phyloP scores from a whole-genome alignment of 1,284 basidiomycete species.

The Gymnopus androsaceus region DNA sequence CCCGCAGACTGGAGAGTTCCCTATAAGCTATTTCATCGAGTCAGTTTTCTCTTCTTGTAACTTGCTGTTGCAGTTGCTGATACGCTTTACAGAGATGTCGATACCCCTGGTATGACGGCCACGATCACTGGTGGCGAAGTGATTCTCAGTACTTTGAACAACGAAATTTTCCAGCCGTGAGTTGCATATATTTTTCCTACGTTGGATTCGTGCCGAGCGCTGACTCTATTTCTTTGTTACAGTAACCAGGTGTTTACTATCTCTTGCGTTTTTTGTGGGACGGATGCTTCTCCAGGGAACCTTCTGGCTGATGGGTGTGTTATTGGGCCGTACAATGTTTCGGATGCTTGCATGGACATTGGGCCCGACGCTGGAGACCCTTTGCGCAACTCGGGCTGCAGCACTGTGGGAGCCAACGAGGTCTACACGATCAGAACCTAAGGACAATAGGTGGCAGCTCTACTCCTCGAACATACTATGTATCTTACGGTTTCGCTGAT shows the following conservation, averaged over 20 bases:
- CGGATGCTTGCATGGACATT: slow-evolving; percentile 2
- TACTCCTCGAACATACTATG: too few relatives aligned
- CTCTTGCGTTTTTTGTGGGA: neutral
- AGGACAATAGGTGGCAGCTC: too few relatives aligned
- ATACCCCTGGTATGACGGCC: neutral
- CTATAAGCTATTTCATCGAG: slow-evolving; percentile 3
- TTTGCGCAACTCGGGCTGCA: neutral
- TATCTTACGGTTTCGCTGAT: too few relatives aligned
- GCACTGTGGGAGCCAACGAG: neutral
- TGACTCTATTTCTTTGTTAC: neutral
- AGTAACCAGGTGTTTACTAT: slow-evolving; percentile 7
- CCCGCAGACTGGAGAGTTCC: neutral
- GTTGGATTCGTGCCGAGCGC: too few relatives aligned
- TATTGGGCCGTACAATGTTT: neutral
- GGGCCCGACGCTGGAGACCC: neutral
- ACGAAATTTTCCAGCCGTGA: neutral
- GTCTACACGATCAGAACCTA: slow-evolving; percentile 1
- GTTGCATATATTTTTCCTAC: neutral
- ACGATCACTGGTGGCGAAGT: slow-evolving; percentile 2
- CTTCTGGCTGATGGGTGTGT: neutral
- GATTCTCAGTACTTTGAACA: neutral
- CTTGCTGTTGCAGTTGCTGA: neutral
- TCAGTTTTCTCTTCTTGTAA: neutral
- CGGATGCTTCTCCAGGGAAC: slow-evolving; percentile 2
- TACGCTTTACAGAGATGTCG: neutral